Evolutionary conservation across 768 basidiomycete genomes (phyloP).

Genomic region (Amanita phalloides): DNA sequence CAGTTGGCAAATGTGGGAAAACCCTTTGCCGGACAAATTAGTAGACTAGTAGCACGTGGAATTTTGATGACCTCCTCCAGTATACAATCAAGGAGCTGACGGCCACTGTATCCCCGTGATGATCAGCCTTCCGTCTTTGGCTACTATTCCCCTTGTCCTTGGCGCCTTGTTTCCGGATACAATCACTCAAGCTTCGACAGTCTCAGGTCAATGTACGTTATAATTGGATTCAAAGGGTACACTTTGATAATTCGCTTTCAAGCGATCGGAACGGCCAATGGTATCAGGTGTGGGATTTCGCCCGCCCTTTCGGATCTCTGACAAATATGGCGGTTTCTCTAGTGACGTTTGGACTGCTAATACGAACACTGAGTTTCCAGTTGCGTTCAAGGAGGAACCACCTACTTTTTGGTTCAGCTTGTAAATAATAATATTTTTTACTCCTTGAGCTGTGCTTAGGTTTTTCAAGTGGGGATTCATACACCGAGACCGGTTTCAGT

Average conservation of each 20-base stretch:
- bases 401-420: conserved; percentile 51
- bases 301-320: not conserved
- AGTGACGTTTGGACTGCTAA: not conserved
- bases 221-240: not conserved
- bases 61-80: too few relatives aligned
- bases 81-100: too few relatives aligned
- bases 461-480: conserved; percentile 41
- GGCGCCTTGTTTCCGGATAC: not conserved
- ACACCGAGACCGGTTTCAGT: conserved; percentile 45
- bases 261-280: conserved; percentile 28
- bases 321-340: not conserved
- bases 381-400: too few relatives aligned
- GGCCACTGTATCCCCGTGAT: too few relatives aligned
- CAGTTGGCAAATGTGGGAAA: too few relatives aligned
- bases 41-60: too few relatives aligned
- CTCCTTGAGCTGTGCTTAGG: not conserved
- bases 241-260: not conserved
- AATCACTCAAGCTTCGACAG: not conserved
- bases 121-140: too few relatives aligned
- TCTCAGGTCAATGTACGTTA: not conserved
- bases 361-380: not conserved
- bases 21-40: too few relatives aligned
- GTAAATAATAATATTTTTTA: conserved; percentile 19
- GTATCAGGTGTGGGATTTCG: conserved; percentile 21
- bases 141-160: not conserved